Evolutionary conservation across 2,329 filamentous ascomycete species (phyloP).

Genomic region (Didymella glomerata): DNA sequence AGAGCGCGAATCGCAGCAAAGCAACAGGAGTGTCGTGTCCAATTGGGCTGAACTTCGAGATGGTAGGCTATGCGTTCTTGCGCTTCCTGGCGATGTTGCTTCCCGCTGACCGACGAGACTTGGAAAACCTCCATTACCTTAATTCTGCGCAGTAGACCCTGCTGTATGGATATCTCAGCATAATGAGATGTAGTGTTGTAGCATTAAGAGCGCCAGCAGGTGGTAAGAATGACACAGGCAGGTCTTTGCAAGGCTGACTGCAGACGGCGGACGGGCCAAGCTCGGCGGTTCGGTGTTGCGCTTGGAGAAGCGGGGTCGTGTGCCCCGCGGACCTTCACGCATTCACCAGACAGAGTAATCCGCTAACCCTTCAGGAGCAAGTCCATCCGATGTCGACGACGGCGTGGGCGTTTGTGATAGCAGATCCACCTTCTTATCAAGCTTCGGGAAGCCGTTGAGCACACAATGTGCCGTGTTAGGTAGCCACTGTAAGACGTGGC

Average conservation of each 20-base stretch:
- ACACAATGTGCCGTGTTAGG: background rate
- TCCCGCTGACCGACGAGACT: background rate
- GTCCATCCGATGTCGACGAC: constrained; percentile 35
- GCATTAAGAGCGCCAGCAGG: background rate
- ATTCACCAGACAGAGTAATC: constrained; percentile 15
- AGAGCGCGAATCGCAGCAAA: background rate
- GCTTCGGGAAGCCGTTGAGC: constrained; percentile 15
- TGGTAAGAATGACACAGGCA: background rate
- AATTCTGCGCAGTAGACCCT: background rate
- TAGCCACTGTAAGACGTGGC: constrained; percentile 7
- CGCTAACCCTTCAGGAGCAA: constrained; percentile 33
- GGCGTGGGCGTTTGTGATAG: constrained; percentile 17
- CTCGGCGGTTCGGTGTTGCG: background rate
- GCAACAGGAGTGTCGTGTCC: background rate
- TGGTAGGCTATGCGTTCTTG: background rate
- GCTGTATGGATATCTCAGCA: too few relatives aligned
- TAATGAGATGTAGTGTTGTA: background rate
- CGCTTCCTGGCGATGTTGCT: background rate
- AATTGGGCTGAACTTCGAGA: background rate
- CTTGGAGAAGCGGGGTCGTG: constrained; percentile 21
- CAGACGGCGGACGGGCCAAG: background rate
- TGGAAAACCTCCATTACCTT: background rate
- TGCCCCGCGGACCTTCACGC: constrained; percentile 14
- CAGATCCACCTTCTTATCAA: constrained; percentile 22
- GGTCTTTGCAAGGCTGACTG: background rate